Percentiles rank a stretch among this genome's conserved stretches.
Evolutionary conservation across 805 yeast genomes (phyloP).

Genomic region (Lipomyces starkeyi): DNA sequence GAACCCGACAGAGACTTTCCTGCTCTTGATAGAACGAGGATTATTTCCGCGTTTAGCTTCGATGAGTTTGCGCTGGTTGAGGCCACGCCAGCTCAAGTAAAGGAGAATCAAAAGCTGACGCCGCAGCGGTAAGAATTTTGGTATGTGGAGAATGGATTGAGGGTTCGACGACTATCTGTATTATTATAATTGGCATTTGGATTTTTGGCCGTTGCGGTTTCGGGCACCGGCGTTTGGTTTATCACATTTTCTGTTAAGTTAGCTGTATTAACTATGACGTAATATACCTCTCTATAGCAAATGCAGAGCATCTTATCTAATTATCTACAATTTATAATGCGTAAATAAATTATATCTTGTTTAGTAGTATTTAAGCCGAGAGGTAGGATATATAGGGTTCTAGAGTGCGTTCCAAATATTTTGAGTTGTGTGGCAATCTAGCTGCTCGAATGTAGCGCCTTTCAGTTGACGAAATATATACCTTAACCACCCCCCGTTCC

Average conservation of each 20-base stretch:
- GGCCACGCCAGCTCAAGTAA: constrained; percentile 52
- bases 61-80: constrained; percentile 79
- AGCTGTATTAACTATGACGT: no score
- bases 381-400: no score
- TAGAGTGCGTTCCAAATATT: background rate
- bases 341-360: no score
- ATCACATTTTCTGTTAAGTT: no score
- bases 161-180: background rate
- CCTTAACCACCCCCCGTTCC: no score
- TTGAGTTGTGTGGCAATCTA: background rate
- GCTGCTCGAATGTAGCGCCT: background rate
- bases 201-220: background rate
- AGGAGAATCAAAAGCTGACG: constrained; percentile 51
- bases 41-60: constrained; percentile 72
- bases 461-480: no score
- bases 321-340: no score
- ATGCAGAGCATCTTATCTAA: no score
- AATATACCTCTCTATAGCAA: no score
- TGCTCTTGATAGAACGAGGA: constrained; percentile 71
- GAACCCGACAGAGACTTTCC: constrained; percentile 91
- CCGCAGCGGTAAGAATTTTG: background rate
- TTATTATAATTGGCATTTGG: background rate
- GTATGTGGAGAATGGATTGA: background rate
- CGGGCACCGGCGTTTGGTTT: no score
- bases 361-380: no score